Evolutionary conservation across 805 yeast species (phyloP).

Genomic region (Wickerhamomyces hampshirensis): DNA sequence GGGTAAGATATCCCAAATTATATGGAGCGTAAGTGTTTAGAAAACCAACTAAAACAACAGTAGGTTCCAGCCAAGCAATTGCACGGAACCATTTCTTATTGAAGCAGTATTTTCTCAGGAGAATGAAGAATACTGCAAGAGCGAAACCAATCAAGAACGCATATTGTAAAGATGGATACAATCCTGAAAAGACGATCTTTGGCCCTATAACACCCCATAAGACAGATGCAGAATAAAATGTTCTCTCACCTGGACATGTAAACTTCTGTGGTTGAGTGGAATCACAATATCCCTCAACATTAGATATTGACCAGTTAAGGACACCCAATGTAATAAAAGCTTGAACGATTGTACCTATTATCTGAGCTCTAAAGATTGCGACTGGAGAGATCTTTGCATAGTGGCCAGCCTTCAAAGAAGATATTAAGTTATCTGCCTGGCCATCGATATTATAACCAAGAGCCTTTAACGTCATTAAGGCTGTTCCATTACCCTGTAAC

Average conservation of each 20-base stretch:
- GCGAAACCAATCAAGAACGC: slow-evolving; percentile 56
- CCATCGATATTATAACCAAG: slow-evolving; percentile 56
- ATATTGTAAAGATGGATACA: slow-evolving; percentile 60
- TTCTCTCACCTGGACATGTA: slow-evolving; percentile 33
- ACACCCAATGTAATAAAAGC: slow-evolving; percentile 28
- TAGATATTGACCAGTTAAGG: slow-evolving; percentile 31
- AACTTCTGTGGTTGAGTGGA: slow-evolving; percentile 34
- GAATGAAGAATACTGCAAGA: slow-evolving; percentile 28
- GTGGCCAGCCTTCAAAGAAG: slow-evolving; percentile 39
- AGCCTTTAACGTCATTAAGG: slow-evolving; percentile 47
- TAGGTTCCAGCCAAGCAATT: slow-evolving; percentile 37
- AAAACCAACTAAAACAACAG: slow-evolving; percentile 48
- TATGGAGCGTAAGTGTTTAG: slow-evolving; percentile 44
- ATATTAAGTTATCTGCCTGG: slow-evolving; percentile 58
- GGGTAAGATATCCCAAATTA: slow-evolving; percentile 35
- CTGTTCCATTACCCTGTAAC: slow-evolving; percentile 44
- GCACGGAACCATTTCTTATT: slow-evolving; percentile 7
- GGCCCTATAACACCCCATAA: slow-evolving; percentile 57
- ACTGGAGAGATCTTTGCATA: slow-evolving; percentile 56
- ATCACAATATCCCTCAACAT: slow-evolving; percentile 31
- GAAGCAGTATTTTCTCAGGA: slow-evolving; percentile 23
- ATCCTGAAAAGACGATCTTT: slow-evolving; percentile 46
- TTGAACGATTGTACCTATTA: slow-evolving; percentile 30
- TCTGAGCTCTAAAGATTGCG: slow-evolving; percentile 47
- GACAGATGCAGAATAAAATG: slow-evolving; percentile 37